Evolutionary conservation across 495 filamentous ascomycete genomes (phyloP).

Genomic region (Sordaria brevicollis): DNA sequence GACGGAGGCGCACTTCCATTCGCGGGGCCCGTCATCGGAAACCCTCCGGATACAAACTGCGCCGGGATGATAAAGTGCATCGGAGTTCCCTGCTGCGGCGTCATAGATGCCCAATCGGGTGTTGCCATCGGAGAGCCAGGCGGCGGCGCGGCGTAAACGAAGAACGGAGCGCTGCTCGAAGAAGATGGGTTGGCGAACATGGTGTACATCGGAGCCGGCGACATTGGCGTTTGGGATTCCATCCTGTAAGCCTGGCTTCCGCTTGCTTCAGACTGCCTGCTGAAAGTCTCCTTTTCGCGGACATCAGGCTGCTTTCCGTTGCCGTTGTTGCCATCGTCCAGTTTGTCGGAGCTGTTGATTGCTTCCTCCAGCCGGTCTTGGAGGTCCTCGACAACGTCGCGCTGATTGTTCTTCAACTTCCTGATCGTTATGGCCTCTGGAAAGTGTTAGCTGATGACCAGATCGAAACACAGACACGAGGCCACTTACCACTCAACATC

Average conservation of each 20-base stretch:
- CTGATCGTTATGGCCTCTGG: background rate
- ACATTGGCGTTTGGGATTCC: background rate
- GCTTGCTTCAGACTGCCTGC: background rate
- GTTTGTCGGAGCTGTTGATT: background rate
- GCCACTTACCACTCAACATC: conserved; percentile 19
- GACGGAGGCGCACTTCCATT: background rate
- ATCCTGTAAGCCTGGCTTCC: background rate
- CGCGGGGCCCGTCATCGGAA: background rate
- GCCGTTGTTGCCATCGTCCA: background rate
- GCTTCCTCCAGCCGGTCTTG: background rate
- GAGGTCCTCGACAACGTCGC: background rate
- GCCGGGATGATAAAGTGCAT: background rate
- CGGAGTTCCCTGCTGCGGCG: background rate
- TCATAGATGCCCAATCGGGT: background rate
- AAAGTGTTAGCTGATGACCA: background rate
- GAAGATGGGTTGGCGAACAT: background rate
- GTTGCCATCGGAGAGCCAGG: background rate
- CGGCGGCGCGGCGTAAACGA: background rate
- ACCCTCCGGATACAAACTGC: background rate
- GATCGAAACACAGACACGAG: background rate
- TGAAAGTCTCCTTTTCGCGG: background rate
- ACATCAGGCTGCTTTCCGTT: background rate
- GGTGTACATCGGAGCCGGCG: background rate
- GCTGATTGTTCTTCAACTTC: background rate
- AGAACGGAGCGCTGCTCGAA: background rate